These are phyloP conservation scores for Conringia planisiliqua DNA, from an alignment of 345 rosid genomes.

Conservation along the genomic window DNA sequence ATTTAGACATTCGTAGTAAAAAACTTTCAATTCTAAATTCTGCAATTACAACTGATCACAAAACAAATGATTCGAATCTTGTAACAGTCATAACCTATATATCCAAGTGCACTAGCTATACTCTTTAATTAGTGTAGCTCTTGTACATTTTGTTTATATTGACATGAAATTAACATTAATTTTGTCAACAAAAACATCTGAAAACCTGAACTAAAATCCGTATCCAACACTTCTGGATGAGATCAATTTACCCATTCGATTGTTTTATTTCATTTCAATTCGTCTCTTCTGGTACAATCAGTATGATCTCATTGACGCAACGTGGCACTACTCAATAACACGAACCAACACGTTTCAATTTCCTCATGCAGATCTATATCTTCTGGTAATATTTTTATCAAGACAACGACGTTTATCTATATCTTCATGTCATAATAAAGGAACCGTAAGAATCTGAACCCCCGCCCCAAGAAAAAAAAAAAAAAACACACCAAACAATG, in stretches of 20 bases:
- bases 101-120: background rate
- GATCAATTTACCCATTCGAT: background rate
- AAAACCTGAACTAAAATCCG: background rate
- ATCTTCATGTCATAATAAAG: background rate
- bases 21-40: too few relatives aligned
- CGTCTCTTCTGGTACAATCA: slow-evolving; percentile 9
- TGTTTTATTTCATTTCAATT: background rate
- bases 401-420: slow-evolving; percentile 16
- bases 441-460: slow-evolving; percentile 1
- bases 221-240: slow-evolving; percentile 20
- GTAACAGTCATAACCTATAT: too few relatives aligned
- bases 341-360: slow-evolving; percentile 26
- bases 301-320: slow-evolving; percentile 23
- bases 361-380: slow-evolving; percentile 25
- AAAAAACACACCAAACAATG: background rate
- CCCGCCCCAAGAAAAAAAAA: background rate
- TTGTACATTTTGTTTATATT: background rate
- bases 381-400: too few relatives aligned
- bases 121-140: background rate
- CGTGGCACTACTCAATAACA: slow-evolving; percentile 30
- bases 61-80: too few relatives aligned
- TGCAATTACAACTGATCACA: too few relatives aligned
- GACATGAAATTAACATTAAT: background rate
- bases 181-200: background rate
- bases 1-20: too few relatives aligned